These are phyloP conservation scores for Thielaviopsis musarum DNA, from an alignment of 2,329 filamentous ascomycete genomes.

Conservation along the genomic window DNA sequence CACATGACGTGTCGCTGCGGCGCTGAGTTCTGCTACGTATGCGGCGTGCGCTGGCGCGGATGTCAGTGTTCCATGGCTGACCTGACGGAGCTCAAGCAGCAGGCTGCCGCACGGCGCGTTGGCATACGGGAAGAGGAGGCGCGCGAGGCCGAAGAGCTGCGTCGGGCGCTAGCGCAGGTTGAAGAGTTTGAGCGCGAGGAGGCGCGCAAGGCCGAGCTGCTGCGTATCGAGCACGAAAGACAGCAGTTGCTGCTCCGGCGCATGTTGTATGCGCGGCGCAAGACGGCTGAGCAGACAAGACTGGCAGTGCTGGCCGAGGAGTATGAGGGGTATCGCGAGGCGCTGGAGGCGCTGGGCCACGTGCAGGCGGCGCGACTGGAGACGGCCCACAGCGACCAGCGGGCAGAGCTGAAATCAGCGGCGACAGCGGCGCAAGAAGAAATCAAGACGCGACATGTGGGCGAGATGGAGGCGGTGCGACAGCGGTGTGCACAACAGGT, in stretches of 20 bases:
- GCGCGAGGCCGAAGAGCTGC: conserved; percentile 19
- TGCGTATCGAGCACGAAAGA: conserved; percentile 22
- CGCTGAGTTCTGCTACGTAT: conserved; percentile 73
- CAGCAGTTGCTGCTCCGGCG: conserved; percentile 25
- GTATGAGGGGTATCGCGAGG: conserved; percentile 22
- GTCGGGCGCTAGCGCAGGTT: conserved; percentile 27
- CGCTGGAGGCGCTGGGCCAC: conserved; percentile 25
- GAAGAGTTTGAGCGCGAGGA: conserved; percentile 32
- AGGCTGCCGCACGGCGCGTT: conserved; percentile 20
- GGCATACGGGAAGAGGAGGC: conserved; percentile 20
- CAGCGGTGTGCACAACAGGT: conserved; percentile 18
- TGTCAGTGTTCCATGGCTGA: conserved; percentile 44
- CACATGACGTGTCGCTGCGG: conserved; percentile 78
- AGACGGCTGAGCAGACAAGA: conserved; percentile 19
- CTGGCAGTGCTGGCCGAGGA: conserved; percentile 20
- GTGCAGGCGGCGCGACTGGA: conserved; percentile 24
- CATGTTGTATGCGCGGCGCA: conserved; percentile 22
- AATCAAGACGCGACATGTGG: conserved; percentile 20
- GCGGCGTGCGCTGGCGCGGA: conserved; percentile 53
- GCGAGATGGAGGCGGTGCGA: conserved; percentile 19
- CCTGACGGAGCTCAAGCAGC: conserved; percentile 24
- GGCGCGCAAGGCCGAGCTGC: conserved; percentile 24
- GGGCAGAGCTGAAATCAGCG: conserved; percentile 16
- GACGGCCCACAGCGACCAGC: conserved; percentile 23
- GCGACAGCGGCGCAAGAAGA: conserved; percentile 16